These are phyloP conservation scores for Myrica gale DNA, from an alignment of 306 rosid genomes.

Conservation along the genomic window DNA sequence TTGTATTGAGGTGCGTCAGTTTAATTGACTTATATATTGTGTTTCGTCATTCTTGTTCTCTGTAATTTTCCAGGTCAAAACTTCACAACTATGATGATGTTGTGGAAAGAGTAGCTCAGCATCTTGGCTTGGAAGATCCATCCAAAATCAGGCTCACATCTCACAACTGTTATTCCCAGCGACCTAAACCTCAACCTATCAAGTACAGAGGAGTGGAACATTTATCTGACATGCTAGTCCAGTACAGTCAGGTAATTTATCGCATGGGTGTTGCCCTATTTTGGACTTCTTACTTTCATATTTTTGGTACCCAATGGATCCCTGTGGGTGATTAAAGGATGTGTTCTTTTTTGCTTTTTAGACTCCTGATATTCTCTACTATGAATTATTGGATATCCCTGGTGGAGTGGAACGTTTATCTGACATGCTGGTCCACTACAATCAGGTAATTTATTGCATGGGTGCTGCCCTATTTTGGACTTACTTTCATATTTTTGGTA, in stretches of 20 bases:
- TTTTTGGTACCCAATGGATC: neutral
- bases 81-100: slow-evolving; percentile 85
- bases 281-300: too few species aligned
- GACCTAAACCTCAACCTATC: slow-evolving; percentile 89
- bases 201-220: slow-evolving; percentile 79
- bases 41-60: neutral
- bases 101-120: slow-evolving; percentile 76
- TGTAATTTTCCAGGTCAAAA: slow-evolving; percentile 63
- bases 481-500: neutral
- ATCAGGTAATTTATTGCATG: slow-evolving; percentile 38
- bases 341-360: slow-evolving; percentile 17
- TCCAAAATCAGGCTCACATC: slow-evolving; percentile 83
- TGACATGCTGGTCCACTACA: slow-evolving; percentile 52
- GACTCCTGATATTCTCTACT: slow-evolving; percentile 50
- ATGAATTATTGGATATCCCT: slow-evolving; percentile 50
- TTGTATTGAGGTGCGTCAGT: too few species aligned
- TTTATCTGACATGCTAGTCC: slow-evolving; percentile 86
- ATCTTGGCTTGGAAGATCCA: slow-evolving; percentile 80
- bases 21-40: too few species aligned
- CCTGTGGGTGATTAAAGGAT: slow-evolving; percentile 1
- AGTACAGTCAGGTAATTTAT: slow-evolving; percentile 78
- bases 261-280: neutral
- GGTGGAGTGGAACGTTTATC: slow-evolving; percentile 41
- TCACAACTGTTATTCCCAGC: slow-evolving; percentile 90
- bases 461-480: neutral